These are phyloP conservation scores for Endocladia muricata DNA, from an alignment of 31 red algal genomes.

Conservation along the genomic window DNA sequence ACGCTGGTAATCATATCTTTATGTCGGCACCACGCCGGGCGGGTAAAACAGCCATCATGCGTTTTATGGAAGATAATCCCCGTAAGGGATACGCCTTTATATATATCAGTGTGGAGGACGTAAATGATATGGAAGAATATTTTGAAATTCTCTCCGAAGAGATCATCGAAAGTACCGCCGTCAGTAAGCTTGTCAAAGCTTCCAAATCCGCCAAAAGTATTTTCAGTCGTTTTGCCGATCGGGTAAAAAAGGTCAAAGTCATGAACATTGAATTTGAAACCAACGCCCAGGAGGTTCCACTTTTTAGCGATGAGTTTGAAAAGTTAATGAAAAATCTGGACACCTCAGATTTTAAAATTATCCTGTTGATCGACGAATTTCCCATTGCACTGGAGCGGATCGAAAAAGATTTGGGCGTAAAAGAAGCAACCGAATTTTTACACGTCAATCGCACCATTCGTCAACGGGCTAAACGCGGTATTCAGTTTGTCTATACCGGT, in stretches of 20 bases:
- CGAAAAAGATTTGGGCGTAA: not conserved
- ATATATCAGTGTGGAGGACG: not conserved
- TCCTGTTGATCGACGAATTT: slow-evolving; percentile 4
- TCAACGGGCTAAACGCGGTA: not conserved
- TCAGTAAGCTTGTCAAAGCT: slow-evolving; percentile 1
- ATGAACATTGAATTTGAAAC: not conserved
- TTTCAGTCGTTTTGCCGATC: not conserved
- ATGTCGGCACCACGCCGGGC: too few species aligned
- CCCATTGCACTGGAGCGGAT: not conserved
- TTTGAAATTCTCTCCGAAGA: not conserved
- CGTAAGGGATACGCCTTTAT: slow-evolving; percentile 6
- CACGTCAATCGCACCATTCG: slow-evolving; percentile 1
- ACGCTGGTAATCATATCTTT: too few species aligned
- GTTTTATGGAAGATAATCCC: too few species aligned
- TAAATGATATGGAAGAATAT: not conserved
- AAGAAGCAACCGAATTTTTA: slow-evolving; percentile 2
- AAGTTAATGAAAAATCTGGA: slow-evolving; percentile 6
- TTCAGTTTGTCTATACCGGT: slow-evolving; percentile 13
- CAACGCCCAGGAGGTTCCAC: not conserved
- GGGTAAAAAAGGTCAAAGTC: not conserved
- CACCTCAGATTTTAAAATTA: not conserved
- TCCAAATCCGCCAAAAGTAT: not conserved
- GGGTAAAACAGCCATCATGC: too few species aligned
- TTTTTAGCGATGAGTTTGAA: not conserved
- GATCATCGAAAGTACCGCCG: not conserved